Conservation (phyloP, 768 basidiomycete genomes). For the Serendipita vermifera region DNA sequence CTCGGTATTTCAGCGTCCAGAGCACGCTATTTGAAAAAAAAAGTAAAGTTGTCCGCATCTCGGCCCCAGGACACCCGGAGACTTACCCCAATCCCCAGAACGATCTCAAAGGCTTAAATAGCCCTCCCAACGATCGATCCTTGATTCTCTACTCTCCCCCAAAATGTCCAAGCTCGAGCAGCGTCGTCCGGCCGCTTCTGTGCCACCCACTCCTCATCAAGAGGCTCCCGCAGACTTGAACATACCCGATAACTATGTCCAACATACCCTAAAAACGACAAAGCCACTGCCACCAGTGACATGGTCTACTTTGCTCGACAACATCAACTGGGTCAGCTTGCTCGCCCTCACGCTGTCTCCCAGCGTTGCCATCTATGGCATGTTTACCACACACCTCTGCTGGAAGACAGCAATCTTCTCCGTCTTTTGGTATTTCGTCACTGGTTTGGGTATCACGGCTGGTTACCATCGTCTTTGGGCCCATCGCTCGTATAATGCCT, state of each 20-base stretch:
- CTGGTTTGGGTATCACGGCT: conserved; percentile 84
- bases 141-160: background rate
- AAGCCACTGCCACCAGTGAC: conserved; percentile 57
- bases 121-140: background rate
- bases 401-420: conserved; percentile 68
- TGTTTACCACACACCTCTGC: conserved; percentile 45
- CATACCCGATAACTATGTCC: conserved; percentile 74
- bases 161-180: background rate
- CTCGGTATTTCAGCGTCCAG: background rate
- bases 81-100: conserved; percentile 7
- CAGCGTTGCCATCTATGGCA: conserved; percentile 57
- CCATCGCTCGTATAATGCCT: conserved; percentile 89
- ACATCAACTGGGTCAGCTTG: conserved; percentile 69
- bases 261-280: conserved; percentile 53
- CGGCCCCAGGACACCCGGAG: background rate
- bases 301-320: conserved; percentile 42
- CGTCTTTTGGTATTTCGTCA: conserved; percentile 64
- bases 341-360: conserved; percentile 63
- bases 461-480: conserved; percentile 98
- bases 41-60: background rate
- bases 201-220: too few relatives aligned
- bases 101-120: background rate
- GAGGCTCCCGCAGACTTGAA: background rate
- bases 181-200: background rate
- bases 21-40: background rate